Base-by-base conservation (phyloP, 1,139 yeast genomes). In the Protomyces lactucae-debilis region DNA sequence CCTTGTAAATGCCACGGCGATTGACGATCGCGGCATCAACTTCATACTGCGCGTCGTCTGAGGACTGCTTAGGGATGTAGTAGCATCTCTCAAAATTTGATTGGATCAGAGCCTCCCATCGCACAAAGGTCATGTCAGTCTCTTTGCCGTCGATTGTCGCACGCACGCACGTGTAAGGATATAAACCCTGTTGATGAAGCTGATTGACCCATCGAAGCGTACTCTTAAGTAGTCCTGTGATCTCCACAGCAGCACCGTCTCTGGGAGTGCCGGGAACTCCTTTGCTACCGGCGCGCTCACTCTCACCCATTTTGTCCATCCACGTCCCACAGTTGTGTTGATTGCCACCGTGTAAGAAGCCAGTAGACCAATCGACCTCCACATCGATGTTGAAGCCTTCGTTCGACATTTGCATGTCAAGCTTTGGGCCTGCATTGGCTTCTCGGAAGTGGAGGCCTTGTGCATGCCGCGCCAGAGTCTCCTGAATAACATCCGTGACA, bases 291-390 rank as follows among this genome's bases (percentile, higher is more conserved):
- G 99, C 97, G 66, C 76, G 79, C 60, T 76, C 84, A 72, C 96
- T 88, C 77, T 93, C 99, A 23, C 99, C 99, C 98, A 93, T 93
- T 77, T 93, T 93, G 76, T 93, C 99, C 97, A 92, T 93, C 99
- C 99, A 93, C 0, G 99, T 93, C 25, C 99, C 99, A 78, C 99
- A 93, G 73, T 93, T 93, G 74, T 77, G 83, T 74, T 88, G 96
- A 64, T 89, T 88, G 1, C 99, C 99, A 56, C 99, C 99, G 75
- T 85, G 88, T 4, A 92, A 79, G 55, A 93, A 77, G 0, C 99
- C 99, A 32, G 88, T 91, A 0, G 78, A 72, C 98, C 98, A 93
- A 74, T 93, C 97, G 66, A 92, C 91, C 66, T 77, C 73, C 1
- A 90, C 83, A 68, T 84, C 82, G 52, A 92, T 95, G 73, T 93